phyloP scores from a whole-genome alignment of 331 rosid species.

The Pyrus hybrid region DNA sequence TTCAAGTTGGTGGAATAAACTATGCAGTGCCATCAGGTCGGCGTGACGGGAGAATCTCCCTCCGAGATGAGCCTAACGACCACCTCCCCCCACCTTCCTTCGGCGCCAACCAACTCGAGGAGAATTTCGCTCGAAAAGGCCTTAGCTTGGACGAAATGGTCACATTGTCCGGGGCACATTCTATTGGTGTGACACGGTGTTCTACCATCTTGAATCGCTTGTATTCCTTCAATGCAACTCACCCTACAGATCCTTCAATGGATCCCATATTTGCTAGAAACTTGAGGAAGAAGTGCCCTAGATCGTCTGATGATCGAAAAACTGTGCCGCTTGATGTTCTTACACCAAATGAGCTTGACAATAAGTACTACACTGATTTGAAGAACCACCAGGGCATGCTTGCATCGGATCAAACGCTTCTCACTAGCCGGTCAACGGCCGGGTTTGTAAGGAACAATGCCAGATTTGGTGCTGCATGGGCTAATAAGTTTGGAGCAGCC shows the following conservation, averaged over 20 bases:
- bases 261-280: conserved; percentile 15
- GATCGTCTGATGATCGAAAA: not conserved
- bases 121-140: conserved; percentile 14
- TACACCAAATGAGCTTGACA: conserved; percentile 19
- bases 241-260: conserved; percentile 32
- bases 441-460: conserved; percentile 21
- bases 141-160: conserved; percentile 30
- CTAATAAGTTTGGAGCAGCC: conserved; percentile 22
- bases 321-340: conserved; percentile 22
- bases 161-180: conserved; percentile 35
- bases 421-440: conserved; percentile 6
- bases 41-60: conserved; percentile 20
- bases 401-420: conserved; percentile 23
- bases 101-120: conserved; percentile 12
- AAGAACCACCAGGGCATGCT: conserved; percentile 17
- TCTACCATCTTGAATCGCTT: conserved; percentile 12
- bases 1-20: conserved; percentile 14
- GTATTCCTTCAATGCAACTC: conserved; percentile 25
- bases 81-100: conserved; percentile 17
- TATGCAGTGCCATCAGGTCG: conserved; percentile 23
- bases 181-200: conserved; percentile 28
- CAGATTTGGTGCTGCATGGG: conserved; percentile 9
- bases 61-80: not conserved
- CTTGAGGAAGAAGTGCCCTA: conserved; percentile 28
- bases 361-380: conserved; percentile 12